These are phyloP conservation scores for Oryza glumipatula DNA, from an alignment of 176 grass and related monocot genomes.

Conservation along the genomic window DNA sequence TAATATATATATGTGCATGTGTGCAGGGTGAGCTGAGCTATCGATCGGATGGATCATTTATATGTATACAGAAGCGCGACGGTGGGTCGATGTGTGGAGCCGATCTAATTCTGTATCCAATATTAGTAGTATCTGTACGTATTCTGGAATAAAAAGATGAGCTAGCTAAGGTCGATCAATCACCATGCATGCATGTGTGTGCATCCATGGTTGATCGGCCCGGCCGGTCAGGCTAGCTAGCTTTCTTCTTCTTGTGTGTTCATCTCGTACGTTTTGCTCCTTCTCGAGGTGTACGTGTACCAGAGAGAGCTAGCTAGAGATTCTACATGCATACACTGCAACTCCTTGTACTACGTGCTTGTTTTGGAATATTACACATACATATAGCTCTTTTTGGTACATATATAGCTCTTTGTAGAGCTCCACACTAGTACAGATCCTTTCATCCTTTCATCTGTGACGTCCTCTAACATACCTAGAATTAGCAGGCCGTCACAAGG, in stretches of 20 bases:
- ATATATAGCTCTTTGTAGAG: no score
- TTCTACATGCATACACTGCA: no score
- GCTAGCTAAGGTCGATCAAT: not conserved
- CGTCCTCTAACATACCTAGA: no score
- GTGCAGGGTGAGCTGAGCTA: conserved; percentile 15
- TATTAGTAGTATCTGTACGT: not conserved
- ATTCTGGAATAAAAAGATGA: not conserved
- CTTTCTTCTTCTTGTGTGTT: not conserved
- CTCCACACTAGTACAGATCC: no score
- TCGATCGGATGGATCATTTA: not conserved
- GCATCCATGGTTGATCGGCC: not conserved
- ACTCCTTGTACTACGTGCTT: not conserved
- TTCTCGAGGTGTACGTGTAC: not conserved
- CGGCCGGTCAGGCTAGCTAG: not conserved
- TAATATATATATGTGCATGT: not conserved
- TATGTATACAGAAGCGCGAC: not conserved
- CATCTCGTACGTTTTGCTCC: not conserved
- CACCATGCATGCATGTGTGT: no score
- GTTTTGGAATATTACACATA: not conserved
- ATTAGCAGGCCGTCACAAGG: no score
- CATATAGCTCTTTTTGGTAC: not conserved
- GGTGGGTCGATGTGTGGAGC: not conserved
- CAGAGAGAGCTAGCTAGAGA: not conserved
- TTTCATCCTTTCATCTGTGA: no score
- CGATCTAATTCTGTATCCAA: not conserved